Base-by-base conservation (phyloP, 352 stramenopile species). In the Thraustotheca clavata region DNA sequence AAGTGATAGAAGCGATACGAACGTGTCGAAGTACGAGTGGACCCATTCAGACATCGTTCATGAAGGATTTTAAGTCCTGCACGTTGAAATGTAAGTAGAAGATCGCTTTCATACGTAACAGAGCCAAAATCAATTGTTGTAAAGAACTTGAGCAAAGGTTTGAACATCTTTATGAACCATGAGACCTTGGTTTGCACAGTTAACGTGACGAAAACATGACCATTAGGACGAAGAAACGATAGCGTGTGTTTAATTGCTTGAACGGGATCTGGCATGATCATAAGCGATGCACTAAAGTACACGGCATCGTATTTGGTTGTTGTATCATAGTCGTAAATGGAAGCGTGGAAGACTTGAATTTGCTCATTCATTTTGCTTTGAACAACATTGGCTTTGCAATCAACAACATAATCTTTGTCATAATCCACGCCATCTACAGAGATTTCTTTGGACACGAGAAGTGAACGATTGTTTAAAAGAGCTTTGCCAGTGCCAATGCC, bases 51-150 rank as follows among this genome's bases (percentile, higher is more conserved):
- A 9, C 76, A 59, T 7, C 79, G 61, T 68, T 88, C 75, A 68
- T 87, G 74, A 4, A 67, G 39, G 43, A 89, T 67, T 33, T 69
- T 77, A 5, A 89, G 71, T 6, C 73, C 74, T 2, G 78, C 80
- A 43, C 83, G 82, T 69, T 87, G 80, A 69, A 88, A 86, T 22
- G 75, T 80, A 32, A 49, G 70, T 1, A 86, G 69, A 52, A 95
- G 47, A 24, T 96, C 82, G 29, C 76, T 68, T 55, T 95, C 86
- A 69, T 88, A 94, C 55, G 89, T 89, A 22, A 96, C 76, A 38
- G 86, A 71, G 49, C 90, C 90, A 73, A 97, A 97, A 69, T 97
- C 90, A 70, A 97, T 94, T 27, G 88, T 96, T 66, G 88, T 96
- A 66, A 93, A 72, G 73, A 94, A 96, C 76, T 96, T 96, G 66